Conservation (phyloP, 1,284 basidiomycete genomes). For the Trichosporon sp. region DNA sequence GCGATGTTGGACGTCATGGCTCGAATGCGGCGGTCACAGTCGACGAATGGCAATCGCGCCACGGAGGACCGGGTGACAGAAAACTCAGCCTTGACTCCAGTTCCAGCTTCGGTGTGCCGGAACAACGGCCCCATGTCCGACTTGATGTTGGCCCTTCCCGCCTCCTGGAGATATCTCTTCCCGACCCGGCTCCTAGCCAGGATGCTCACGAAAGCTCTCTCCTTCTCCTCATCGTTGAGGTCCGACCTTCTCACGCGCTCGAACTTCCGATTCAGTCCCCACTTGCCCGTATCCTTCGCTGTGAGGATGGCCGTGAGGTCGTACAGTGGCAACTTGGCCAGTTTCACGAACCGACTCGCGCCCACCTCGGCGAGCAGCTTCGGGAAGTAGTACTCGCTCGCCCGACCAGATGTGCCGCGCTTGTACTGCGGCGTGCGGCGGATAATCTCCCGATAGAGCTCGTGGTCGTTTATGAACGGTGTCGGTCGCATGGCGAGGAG, state of each 20-base stretch:
- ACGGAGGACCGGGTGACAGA: not conserved
- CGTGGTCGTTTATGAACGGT: not conserved
- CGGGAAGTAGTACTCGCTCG: not conserved
- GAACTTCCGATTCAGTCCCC: not conserved
- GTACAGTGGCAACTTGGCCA: not conserved
- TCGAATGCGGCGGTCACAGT: not conserved
- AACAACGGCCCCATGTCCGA: not conserved
- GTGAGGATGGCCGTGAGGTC: not conserved
- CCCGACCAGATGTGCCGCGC: not conserved
- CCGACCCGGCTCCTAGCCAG: not conserved
- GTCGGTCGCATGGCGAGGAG: not conserved
- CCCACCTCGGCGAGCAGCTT: conserved; percentile 1
- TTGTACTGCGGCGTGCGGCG: not conserved
- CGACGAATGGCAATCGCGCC: not conserved
- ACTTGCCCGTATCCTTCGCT: not conserved
- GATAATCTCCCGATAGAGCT: not conserved
- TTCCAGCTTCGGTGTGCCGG: no score
- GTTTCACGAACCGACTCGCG: not conserved
- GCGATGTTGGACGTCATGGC: not conserved
- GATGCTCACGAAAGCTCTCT: not conserved
- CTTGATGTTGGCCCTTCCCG: not conserved
- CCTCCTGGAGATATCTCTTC: conserved; percentile 4
- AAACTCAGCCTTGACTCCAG: not conserved
- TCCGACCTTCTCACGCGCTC: not conserved
- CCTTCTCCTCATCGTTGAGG: not conserved